phyloP scores from a whole-genome alignment of 192 early-diverging fungal genomes.

The Phycomyces blakesleeanus region DNA sequence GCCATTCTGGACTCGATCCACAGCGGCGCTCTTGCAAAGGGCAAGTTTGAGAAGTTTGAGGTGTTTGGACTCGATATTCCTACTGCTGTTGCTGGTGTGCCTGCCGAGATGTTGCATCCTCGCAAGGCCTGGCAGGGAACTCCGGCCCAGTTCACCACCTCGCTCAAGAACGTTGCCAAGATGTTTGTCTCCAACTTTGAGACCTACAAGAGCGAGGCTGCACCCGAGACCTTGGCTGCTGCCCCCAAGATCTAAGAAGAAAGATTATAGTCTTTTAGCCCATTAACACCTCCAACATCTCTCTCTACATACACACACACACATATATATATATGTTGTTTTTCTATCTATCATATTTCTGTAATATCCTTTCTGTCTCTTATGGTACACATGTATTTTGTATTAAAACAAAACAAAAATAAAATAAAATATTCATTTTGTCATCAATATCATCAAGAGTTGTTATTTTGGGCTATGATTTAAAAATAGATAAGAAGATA shows the following conservation, averaged over 20 bases:
- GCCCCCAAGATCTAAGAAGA: slow-evolving; percentile 41
- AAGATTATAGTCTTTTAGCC: too few relatives aligned
- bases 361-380: too few relatives aligned
- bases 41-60: slow-evolving; percentile 82
- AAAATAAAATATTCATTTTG: too few relatives aligned
- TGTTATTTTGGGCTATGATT: too few relatives aligned
- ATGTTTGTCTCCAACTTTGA: slow-evolving; percentile 92
- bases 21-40: slow-evolving; percentile 82
- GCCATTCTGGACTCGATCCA: slow-evolving; percentile 98
- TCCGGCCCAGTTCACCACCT: slow-evolving; percentile 55
- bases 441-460: too few relatives aligned
- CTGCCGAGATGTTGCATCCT: slow-evolving; percentile 84
- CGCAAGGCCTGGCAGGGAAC: slow-evolving; percentile 81
- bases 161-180: slow-evolving; percentile 70
- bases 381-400: too few relatives aligned
- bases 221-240: slow-evolving; percentile 68
- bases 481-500: too few relatives aligned
- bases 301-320: too few relatives aligned
- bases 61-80: slow-evolving; percentile 89
- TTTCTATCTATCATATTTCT: too few relatives aligned
- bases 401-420: too few relatives aligned
- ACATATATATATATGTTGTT: too few relatives aligned
- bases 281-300: too few relatives aligned
- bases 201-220: slow-evolving; percentile 74
- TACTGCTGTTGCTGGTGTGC: slow-evolving; percentile 71